Evolutionary conservation across 306 rosid genomes (phyloP).

Genomic region (Castanea mollissima): DNA sequence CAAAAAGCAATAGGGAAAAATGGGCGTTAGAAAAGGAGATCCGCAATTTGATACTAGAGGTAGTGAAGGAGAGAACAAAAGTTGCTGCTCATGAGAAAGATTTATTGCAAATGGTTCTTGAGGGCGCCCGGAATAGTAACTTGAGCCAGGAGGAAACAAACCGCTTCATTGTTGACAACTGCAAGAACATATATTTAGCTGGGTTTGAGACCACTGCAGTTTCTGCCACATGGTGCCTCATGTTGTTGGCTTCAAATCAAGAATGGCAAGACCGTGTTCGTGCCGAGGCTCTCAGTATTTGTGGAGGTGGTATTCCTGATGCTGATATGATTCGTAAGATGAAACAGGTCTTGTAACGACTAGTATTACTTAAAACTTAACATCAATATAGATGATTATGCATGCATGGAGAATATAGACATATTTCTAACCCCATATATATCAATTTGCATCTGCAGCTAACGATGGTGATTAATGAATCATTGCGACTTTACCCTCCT

Average conservation of each 20-base stretch:
- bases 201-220: conserved; percentile 48
- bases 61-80: conserved; percentile 31
- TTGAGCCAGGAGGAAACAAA: conserved; percentile 17
- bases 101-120: conserved; percentile 37
- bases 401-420: background rate
- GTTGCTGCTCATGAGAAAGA: conserved; percentile 13
- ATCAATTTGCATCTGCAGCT: conserved; percentile 15
- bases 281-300: conserved; percentile 28
- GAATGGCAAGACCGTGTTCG: conserved; percentile 48
- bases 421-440: background rate
- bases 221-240: conserved; percentile 41
- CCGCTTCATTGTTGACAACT: conserved; percentile 33
- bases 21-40: conserved; percentile 50
- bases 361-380: too few relatives aligned
- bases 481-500: conserved; percentile 31
- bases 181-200: conserved; percentile 44
- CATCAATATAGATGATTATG: too few relatives aligned
- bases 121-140: conserved; percentile 32
- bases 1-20: conserved; percentile 46
- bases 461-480: conserved; percentile 32
- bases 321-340: conserved; percentile 38
- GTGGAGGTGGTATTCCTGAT: conserved; percentile 25
- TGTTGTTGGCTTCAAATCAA: conserved; percentile 48
- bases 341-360: conserved; percentile 33
- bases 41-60: conserved; percentile 29